Base-by-base conservation (phyloP, 441 rosid genomes). In the Breynia disticha region DNA sequence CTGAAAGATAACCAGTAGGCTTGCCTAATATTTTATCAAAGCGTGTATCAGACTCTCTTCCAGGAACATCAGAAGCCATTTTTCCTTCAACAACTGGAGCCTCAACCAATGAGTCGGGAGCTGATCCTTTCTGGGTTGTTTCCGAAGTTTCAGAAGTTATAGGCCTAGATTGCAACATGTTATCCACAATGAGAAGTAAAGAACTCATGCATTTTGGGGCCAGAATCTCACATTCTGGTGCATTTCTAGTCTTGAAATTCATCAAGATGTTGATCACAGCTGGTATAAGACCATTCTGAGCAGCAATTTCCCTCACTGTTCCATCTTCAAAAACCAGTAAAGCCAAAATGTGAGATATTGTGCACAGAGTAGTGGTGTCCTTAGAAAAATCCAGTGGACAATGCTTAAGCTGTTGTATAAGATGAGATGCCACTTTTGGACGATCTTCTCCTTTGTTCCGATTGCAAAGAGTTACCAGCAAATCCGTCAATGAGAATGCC, bases 401-500 rank as follows among this genome's bases (percentile, higher is more conserved):
- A 22, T 79, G 86, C 77, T 81, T 93, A 62, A 93, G 76, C 67
- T 93, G 95, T 77, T 84, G 86, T 68, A 81, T 78, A 71, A 93
- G 97, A 80, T 78, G 80, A 21, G 78, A 75, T 55, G 77, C 72
- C 35, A 93, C 90, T 75, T 67, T 84, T 5, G 83, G 71, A 59
- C 61, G 73, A 52, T 69, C 73, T 59, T 60, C 73, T 35, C 73
- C 95, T 76, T 86, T 86, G 73, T 80, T 88, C 50, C 95, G 82
- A 70, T 76, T 80, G 82, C 97, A 84, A 17, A 91, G 86, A 19
- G 95, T 81, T 72, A 81, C 86, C 58, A 89, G 80, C 77, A 93
- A 81, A 77, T 93, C 99, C 16, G 88, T 74, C 72, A 93, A 60
- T 15, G 69, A 60, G 78, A 88, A 93, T 52, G 90, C 83, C 70